Base-by-base conservation (phyloP, 106 monocot genomes). In the Acorus calamus region DNA sequence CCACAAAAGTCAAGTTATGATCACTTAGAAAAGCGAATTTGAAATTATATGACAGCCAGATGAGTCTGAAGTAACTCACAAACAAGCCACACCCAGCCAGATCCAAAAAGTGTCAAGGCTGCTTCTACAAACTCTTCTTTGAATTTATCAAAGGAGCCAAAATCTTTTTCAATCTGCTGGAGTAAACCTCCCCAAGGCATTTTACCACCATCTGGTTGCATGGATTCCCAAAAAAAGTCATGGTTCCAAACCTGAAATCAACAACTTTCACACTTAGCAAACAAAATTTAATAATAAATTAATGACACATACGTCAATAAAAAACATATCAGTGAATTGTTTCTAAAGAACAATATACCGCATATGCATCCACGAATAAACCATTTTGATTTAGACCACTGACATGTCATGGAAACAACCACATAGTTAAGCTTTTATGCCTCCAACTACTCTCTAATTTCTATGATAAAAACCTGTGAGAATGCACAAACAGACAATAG, bases 191-290 rank as follows among this genome's bases (percentile, higher is more conserved):
- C 90, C 59, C 52, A 60, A 13, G 94, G 90, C 63, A 82, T 56
- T 42, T 76, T 73, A 14, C 80, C 86, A 47, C 94, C 90, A 77
- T 74, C 76, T 7, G 87, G 90, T 78, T 96, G 90, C 79, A 96
- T 80, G 60, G 94, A 96, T 75, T 96, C 94, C 94, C 94, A 96
- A 65, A 96, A 96, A 74, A 96, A 96, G 63, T 96, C 87, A 68
- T 96, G 94, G 72, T 90, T 96, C 94, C 94, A 96, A 1, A 87
- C 66, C 90, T 90, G 70, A 74, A 4, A 46, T 11, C 41, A 66
- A 3, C 8, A 5, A 66, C 42, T 13, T 61, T 60, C 46, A 6
- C 41, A 56, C 3, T 42, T 59, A 9, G 28, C 44, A 28, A 42
- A 7, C 41, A 7, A 59, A 42, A 6, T 59, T 42, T 42, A 4